Evolutionary conservation across 2,329 filamentous ascomycete species (phyloP).

Genomic region (Trichoderma sp.): DNA sequence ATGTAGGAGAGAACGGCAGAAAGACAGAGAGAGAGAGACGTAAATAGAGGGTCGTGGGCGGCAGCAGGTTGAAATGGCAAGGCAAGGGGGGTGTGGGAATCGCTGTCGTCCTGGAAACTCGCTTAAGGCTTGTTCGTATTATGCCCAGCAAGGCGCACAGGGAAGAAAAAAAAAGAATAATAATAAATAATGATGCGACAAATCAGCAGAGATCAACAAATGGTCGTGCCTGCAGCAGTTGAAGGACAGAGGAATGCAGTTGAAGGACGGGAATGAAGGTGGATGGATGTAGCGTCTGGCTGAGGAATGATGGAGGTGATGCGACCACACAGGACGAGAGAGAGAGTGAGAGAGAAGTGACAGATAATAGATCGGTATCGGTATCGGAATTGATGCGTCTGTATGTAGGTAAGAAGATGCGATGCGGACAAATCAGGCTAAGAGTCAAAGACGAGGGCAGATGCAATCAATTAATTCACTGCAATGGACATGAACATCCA

Average conservation of each 20-base stretch:
- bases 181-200: neutral
- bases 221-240: neutral
- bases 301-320: constrained; percentile 2
- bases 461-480: neutral
- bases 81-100: constrained; percentile 10
- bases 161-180: neutral
- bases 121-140: constrained; percentile 10
- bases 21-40: neutral
- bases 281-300: neutral
- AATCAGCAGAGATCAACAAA: neutral
- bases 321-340: neutral
- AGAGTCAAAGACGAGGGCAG: neutral
- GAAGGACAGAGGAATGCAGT: neutral
- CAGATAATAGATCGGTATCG: neutral
- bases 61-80: neutral
- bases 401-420: too few species aligned
- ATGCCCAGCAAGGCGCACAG: neutral
- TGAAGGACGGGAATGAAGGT: neutral
- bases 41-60: neutral
- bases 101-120: constrained; percentile 14
- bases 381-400: neutral
- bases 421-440: neutral
- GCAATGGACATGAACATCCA: neutral
- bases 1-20: neutral
- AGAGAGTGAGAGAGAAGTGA: neutral